These are phyloP conservation scores for Selaginella moellendorffii DNA, from an alignment of 75 land plant species.

Conservation along the genomic window DNA sequence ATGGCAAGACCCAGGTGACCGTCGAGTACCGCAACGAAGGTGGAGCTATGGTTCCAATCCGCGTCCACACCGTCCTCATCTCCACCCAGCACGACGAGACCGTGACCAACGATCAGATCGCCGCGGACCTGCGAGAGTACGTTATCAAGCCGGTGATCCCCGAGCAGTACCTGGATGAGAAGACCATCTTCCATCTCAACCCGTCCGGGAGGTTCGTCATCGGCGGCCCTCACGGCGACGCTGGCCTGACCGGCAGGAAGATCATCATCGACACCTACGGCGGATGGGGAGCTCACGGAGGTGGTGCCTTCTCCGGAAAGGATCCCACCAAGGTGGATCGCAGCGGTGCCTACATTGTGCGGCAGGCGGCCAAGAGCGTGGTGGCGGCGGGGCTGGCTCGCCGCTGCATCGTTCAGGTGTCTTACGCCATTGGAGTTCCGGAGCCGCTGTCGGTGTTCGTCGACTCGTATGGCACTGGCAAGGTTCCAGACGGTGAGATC, in stretches of 20 bases:
- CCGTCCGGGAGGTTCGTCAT: neutral
- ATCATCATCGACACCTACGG: constrained; percentile 67
- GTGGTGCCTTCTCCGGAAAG: constrained; percentile 53
- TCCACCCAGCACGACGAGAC: constrained; percentile 69
- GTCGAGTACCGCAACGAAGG: constrained; percentile 44
- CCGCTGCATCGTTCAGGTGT: constrained; percentile 11
- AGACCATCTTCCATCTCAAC: neutral
- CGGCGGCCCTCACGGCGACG: constrained; percentile 68
- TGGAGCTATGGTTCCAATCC: constrained; percentile 44
- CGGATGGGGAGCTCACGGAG: constrained; percentile 56
- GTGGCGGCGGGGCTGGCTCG: constrained; percentile 13
- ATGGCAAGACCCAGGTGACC: constrained; percentile 59
- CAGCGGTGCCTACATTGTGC: constrained; percentile 13
- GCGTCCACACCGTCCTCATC: constrained; percentile 58
- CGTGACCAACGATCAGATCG: constrained; percentile 56
- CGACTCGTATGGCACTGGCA: constrained; percentile 9
- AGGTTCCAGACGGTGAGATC: constrained; percentile 15
- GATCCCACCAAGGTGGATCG: constrained; percentile 13
- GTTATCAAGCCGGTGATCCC: constrained; percentile 56
- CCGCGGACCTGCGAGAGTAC: constrained; percentile 40
- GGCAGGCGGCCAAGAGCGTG: constrained; percentile 16
- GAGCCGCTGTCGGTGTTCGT: constrained; percentile 13
- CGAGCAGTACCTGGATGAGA: constrained; percentile 38
- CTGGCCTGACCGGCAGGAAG: constrained; percentile 61
- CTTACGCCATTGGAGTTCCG: constrained; percentile 17